phyloP scores from a whole-genome alignment of 495 filamentous ascomycete genomes.

The Aspergillus affinis region DNA sequence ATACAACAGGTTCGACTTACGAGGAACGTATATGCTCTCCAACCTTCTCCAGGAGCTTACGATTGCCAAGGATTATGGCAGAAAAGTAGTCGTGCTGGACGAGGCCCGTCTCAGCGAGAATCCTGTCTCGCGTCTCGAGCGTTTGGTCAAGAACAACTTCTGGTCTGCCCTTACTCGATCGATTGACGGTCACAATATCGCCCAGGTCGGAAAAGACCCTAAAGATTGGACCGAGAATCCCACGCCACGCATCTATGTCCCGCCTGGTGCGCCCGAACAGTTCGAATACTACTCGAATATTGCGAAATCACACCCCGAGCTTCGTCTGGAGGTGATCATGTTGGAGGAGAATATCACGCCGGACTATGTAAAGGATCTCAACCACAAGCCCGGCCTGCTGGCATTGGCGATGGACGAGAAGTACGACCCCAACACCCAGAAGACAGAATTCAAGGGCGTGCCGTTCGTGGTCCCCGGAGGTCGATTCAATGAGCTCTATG shows the following conservation, averaged over 20 bases:
- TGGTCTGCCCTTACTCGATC: slow-evolving; percentile 85
- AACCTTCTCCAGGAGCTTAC: slow-evolving; percentile 93
- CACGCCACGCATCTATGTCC: slow-evolving; percentile 88
- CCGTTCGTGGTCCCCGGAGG: slow-evolving; percentile 96
- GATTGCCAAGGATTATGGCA: slow-evolving; percentile 81
- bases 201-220: slow-evolving; percentile 76
- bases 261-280: slow-evolving; percentile 80
- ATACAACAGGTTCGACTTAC: slow-evolving; percentile 78
- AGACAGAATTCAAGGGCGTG: slow-evolving; percentile 69
- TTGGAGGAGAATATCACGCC: slow-evolving; percentile 71
- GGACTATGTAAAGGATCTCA: slow-evolving; percentile 71
- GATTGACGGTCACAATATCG: slow-evolving; percentile 87
- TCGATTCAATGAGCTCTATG: slow-evolving; percentile 95
- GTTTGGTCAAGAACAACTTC: slow-evolving; percentile 83
- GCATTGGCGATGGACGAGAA: slow-evolving; percentile 85
- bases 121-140: slow-evolving; percentile 79
- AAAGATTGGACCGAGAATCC: slow-evolving; percentile 91
- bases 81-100: slow-evolving; percentile 82
- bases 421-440: slow-evolving; percentile 59
- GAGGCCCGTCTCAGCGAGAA: slow-evolving; percentile 88
- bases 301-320: slow-evolving; percentile 70
- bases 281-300: slow-evolving; percentile 81
- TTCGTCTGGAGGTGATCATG: slow-evolving; percentile 81
- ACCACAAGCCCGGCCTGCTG: slow-evolving; percentile 81
- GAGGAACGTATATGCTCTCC: slow-evolving; percentile 93